These are phyloP conservation scores for Stylonectria norvegica DNA, from an alignment of 2,329 filamentous ascomycete species.

Conservation along the genomic window DNA sequence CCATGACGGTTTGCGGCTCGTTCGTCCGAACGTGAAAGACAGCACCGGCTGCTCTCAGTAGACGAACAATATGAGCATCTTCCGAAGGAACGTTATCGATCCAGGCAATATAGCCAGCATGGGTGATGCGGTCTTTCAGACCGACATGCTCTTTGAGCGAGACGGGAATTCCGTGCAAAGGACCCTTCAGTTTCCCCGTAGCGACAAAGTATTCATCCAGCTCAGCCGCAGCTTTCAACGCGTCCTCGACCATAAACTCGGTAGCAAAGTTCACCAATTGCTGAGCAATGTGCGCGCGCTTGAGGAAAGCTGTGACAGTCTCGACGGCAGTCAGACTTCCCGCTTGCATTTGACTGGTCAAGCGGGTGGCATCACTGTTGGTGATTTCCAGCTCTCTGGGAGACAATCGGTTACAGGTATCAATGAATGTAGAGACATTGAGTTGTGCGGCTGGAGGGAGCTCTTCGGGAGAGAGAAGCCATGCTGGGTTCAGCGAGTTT, in stretches of 20 bases:
- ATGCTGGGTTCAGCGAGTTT: constrained; percentile 6
- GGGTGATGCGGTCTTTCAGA: constrained; percentile 9
- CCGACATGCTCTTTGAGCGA: constrained; percentile 21
- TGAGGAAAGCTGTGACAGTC: constrained; percentile 14
- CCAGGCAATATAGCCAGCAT: constrained; percentile 9
- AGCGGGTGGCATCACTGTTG: background rate
- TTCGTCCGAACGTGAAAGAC: constrained; percentile 2
- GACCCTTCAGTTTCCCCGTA: constrained; percentile 3
- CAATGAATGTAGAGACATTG: background rate
- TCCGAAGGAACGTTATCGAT: constrained; percentile 8
- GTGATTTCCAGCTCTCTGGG: constrained; percentile 5
- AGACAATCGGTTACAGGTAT: background rate
- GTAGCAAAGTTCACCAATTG: constrained; percentile 19
- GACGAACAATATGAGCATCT: constrained; percentile 7
- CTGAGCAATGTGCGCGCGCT: constrained; percentile 16
- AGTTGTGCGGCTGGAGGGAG: constrained; percentile 1
- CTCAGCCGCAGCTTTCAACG: constrained; percentile 7
- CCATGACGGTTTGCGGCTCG: constrained; percentile 1
- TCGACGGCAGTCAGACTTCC: constrained; percentile 6
- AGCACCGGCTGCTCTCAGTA: background rate
- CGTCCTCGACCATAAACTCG: constrained; percentile 18
- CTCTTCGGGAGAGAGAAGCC: constrained; percentile 6
- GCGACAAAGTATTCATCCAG: constrained; percentile 12
- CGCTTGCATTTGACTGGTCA: constrained; percentile 2
- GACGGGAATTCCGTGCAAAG: constrained; percentile 17